Base-by-base conservation (phyloP, 2,329 filamentous ascomycete species). In the Alternaria dauci region DNA sequence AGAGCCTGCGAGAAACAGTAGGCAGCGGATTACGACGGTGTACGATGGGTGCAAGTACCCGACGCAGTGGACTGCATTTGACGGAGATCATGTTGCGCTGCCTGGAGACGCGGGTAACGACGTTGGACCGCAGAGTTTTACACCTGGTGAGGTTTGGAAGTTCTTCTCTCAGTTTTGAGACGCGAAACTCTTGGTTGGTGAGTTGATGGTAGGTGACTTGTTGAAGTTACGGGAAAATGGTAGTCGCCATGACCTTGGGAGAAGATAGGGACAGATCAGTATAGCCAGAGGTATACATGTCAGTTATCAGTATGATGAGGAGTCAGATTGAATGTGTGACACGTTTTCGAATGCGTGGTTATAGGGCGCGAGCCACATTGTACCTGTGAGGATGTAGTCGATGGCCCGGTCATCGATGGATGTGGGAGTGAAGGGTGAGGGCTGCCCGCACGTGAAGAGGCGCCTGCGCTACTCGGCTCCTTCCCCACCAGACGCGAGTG, bases 41-140 rank as follows among this genome's bases (percentile, higher is more conserved):
- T 73, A 72, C 34, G 44, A 61, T 30, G 69, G 74, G 7, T 80
- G 78, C 62, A 73, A 67, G 7, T 36, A 36, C 14, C 78, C 78
- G 8, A 71, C 78, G 4, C 69, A 68, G 20, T 80, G 74, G 72
- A 69, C 76, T 3, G 61, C 62, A 14, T 66, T 67, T 38, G 58
- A 69, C 42, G 67, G 66, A 16, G 64, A 65, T 32, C 67, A 70
- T 56, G 62, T 61, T 25, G 58, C 67, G 18, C 70, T 72, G 46
- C 64, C 64, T 7, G 67, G 71, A 7, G 59, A 66, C 32, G 42
- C 46, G 2, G 64, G 62, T 18, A 59, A 46, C 26, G 61, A 62
- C 52, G 55, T 55, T 4, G 64, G 62, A 4, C 36, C 55, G 8
- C 58, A 52, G 23, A 67, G 61, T 20, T 71, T 66, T 55, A 64